Conservation (phyloP, 371 early-diverging fungal species). For the Rhizopus stolonifer region DNA sequence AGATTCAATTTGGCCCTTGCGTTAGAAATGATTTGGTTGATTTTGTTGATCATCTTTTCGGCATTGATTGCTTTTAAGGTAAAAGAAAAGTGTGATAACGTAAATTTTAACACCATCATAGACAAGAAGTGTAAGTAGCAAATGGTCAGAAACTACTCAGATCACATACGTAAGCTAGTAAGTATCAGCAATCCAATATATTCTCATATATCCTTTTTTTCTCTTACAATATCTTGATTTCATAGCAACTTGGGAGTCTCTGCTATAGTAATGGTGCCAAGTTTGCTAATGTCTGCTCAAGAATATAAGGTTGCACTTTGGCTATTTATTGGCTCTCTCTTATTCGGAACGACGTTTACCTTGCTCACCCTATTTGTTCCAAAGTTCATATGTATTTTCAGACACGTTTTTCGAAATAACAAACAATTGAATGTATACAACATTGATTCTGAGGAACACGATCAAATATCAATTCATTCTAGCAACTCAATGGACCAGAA, state of each 20-base stretch:
- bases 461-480: conserved; percentile 7
- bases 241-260: conserved; percentile 34
- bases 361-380: conserved; percentile 35
- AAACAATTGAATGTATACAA: conserved; percentile 19
- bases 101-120: background rate
- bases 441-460: conserved; percentile 15
- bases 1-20: conserved; percentile 22
- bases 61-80: conserved; percentile 47
- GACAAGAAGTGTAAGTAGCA: conserved; percentile 39
- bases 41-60: conserved; percentile 24
- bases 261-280: conserved; percentile 27
- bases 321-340: conserved; percentile 28
- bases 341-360: conserved; percentile 38
- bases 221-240: background rate
- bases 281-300: conserved; percentile 31
- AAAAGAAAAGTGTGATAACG: background rate
- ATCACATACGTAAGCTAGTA: conserved; percentile 50
- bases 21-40: conserved; percentile 22
- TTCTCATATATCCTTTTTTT: conserved; percentile 1
- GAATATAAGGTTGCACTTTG: conserved; percentile 24
- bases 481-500: conserved; percentile 10
- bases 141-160: conserved; percentile 48
- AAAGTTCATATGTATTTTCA: conserved; percentile 25
- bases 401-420: conserved; percentile 21
- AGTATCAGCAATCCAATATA: conserved; percentile 6